Percentiles rank a stretch among this genome's conserved stretches.
Conservation (phyloP, 2,329 filamentous ascomycete species). For the Diaporthe aspalathi region DNA sequence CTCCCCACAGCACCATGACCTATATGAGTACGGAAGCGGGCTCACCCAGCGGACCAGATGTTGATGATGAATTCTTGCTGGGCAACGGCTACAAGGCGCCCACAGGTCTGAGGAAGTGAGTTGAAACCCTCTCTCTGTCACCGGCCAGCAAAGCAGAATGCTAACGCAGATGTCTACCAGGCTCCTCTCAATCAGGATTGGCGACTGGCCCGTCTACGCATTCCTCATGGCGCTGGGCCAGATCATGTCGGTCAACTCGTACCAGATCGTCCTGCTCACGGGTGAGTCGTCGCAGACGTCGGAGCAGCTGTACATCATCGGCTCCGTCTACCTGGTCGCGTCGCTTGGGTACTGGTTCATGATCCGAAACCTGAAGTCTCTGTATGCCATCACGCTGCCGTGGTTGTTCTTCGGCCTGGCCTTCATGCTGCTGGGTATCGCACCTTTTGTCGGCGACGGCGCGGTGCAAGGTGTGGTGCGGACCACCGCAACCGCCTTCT, state of each 20-base stretch:
- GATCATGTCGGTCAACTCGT: conserved; percentile 74
- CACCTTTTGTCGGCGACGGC: conserved; percentile 61
- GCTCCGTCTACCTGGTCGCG: conserved; percentile 67
- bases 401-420: conserved; percentile 73
- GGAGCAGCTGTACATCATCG: conserved; percentile 69
- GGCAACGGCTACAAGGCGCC: conserved; percentile 67
- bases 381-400: conserved; percentile 67
- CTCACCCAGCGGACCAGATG: conserved; percentile 41
- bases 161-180: conserved; percentile 31
- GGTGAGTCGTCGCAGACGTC: conserved; percentile 71
- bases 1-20: conserved; percentile 40
- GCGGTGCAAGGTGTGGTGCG: conserved; percentile 60
- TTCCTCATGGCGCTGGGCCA: conserved; percentile 71
- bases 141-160: background rate
- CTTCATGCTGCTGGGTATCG: conserved; percentile 71
- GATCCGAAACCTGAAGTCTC: conserved; percentile 68
- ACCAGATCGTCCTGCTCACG: conserved; percentile 74
- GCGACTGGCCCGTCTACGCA: conserved; percentile 73
- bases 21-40: conserved; percentile 39
- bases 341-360: conserved; percentile 72
- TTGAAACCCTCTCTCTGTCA: background rate
- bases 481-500: conserved; percentile 70
- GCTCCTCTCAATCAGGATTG: conserved; percentile 63
- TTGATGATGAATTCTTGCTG: conserved; percentile 61
- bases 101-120: conserved; percentile 64